A percentile compares a stretch with the other conserved stretches of the same genome.
Evolutionary conservation across 1,284 basidiomycete genomes (phyloP).

Genomic region (Rhodofomes roseus): DNA sequence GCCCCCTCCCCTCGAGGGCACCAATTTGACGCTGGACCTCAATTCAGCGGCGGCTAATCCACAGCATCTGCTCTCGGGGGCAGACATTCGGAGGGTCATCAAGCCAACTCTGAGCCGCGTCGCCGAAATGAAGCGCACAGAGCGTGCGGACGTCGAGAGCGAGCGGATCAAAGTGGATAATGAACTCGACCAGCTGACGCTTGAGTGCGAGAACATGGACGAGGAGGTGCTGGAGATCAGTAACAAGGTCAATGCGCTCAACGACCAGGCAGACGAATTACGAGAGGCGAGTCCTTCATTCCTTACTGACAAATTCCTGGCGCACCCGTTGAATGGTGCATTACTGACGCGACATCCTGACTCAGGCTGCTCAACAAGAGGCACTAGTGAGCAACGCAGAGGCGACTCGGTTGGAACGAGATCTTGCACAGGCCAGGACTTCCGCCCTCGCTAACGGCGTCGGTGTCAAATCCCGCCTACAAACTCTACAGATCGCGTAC

Average conservation of each 20-base stretch:
- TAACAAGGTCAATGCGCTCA: constrained; percentile 62
- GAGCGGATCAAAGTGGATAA: constrained; percentile 76
- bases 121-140: constrained; percentile 64
- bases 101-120: constrained; percentile 69
- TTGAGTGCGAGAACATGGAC: constrained; percentile 74
- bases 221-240: constrained; percentile 68
- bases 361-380: constrained; percentile 71
- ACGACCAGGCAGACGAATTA: constrained; percentile 74
- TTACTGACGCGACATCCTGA: constrained; percentile 2
- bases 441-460: constrained; percentile 75
- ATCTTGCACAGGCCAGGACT: constrained; percentile 65
- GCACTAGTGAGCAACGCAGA: constrained; percentile 58
- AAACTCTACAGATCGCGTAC: constrained; percentile 55
- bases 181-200: constrained; percentile 70
- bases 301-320: neutral
- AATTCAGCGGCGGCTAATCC: constrained; percentile 70
- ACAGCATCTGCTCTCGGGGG: constrained; percentile 58
- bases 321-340: neutral
- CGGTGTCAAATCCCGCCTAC: constrained; percentile 72
- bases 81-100: constrained; percentile 63
- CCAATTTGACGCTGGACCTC: constrained; percentile 72
- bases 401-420: constrained; percentile 59
- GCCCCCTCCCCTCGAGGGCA: constrained; percentile 58
- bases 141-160: constrained; percentile 67
- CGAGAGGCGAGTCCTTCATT: constrained; percentile 57